Evolutionary conservation across 2,329 filamentous ascomycete species (phyloP), one percentile per base, ranked within the genome.

Genomic region (Ophiocordyceps sinensis): DNA sequence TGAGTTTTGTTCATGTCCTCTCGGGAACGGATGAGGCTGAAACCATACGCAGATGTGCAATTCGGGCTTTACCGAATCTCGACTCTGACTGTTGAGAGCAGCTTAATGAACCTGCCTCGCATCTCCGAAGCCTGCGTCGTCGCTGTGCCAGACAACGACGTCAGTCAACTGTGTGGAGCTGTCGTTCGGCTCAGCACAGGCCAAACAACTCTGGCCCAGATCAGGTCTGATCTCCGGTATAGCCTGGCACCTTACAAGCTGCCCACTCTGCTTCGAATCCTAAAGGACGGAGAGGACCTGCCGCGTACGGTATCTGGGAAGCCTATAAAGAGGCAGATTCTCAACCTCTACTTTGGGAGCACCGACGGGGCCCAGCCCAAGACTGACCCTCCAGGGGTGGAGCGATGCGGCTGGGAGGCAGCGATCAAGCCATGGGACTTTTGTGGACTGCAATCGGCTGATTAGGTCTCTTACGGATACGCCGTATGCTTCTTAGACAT

Each of bases 51-150:
- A 52, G 43, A 47, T 23, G 39, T 43, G 6, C 13, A 45, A 8
- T 46, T 40, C 17, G 29, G 39, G 15, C 34, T 38, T n/a, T 46
- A 40, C 14, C 41, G 36, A 5, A 44, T 53, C 30, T 42, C 49
- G 1, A 45, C 36, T 3, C 23, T 47, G 9, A 31, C 34, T 2
- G 50, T 53, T 10, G 50, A 53, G 23, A 39, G 39, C 9, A 43
- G 41, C 10, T 35, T 53, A 15, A 44, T 34, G 3, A 30, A 32
- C 31, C 45, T 53, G 0, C 43, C 47, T 3, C 52, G 51, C 36
- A 42, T 53, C 23, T 31, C 47, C 8, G 49, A 51, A 23, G 50
- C 47, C 4, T 43, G 36, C 11, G 43, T 52, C 21, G 35, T 52
- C 21, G 48, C 39, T 6, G 44, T 53, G 2, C 50, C 50, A 1